Conservation (phyloP, 1,284 basidiomycete genomes). For the Boletellus deceptivus region DNA sequence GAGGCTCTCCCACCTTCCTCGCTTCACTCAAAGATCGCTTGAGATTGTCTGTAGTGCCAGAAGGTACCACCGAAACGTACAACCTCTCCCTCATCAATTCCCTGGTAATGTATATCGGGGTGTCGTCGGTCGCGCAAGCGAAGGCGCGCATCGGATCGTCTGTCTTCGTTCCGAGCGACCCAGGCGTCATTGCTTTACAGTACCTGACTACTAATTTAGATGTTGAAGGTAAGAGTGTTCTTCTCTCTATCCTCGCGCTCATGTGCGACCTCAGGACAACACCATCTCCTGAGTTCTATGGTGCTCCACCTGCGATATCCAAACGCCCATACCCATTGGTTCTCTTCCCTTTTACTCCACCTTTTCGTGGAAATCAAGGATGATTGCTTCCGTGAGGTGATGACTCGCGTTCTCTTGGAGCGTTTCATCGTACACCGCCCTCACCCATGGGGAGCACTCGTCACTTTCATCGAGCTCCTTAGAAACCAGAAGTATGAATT, state of each 20-base stretch:
- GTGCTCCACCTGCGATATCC: slow-evolving; percentile 94
- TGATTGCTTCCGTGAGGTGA: slow-evolving; percentile 83
- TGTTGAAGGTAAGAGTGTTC: slow-evolving; percentile 70
- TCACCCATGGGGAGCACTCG: slow-evolving; percentile 95
- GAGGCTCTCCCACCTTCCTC: slow-evolving; percentile 68
- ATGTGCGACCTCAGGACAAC: slow-evolving; percentile 64
- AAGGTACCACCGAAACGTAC: slow-evolving; percentile 67
- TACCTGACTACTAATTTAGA: slow-evolving; percentile 84
- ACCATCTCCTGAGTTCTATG: slow-evolving; percentile 87
- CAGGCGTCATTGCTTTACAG: slow-evolving; percentile 79
- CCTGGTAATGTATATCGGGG: slow-evolving; percentile 92
- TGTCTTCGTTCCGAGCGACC: slow-evolving; percentile 77
- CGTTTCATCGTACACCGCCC: slow-evolving; percentile 92
- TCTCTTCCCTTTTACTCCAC: slow-evolving; percentile 84
- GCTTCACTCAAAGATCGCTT: slow-evolving; percentile 79
- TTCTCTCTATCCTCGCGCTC: neutral
- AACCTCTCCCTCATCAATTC: slow-evolving; percentile 89
- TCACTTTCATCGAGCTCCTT: slow-evolving; percentile 91
- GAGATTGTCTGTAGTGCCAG: slow-evolving; percentile 50
- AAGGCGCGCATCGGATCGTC: slow-evolving; percentile 78
- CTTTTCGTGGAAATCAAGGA: slow-evolving; percentile 78
- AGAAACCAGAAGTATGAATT: slow-evolving; percentile 83
- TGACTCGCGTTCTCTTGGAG: slow-evolving; percentile 90
- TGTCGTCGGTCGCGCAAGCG: slow-evolving; percentile 83
- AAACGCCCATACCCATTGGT: slow-evolving; percentile 97